These are phyloP conservation scores for Trichopus zeylanicus DNA, from an alignment of 116 monocot genomes.

Conservation along the genomic window DNA sequence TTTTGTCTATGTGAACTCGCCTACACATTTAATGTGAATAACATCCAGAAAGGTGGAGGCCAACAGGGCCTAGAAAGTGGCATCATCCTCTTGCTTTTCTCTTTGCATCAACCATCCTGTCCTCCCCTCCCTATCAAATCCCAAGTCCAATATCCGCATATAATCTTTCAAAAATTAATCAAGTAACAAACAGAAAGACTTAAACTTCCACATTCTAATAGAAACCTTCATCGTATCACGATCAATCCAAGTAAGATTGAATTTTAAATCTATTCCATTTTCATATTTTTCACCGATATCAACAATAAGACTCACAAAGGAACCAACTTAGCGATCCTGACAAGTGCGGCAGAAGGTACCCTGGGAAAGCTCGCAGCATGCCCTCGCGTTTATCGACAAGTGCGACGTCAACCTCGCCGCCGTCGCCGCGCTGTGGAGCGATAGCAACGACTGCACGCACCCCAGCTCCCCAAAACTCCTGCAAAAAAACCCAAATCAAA, in stretches of 20 bases:
- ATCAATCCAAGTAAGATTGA: not conserved
- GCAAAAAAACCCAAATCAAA: not conserved
- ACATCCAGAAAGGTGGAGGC: constrained; percentile 10
- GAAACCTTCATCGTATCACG: not conserved
- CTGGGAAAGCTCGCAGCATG: constrained; percentile 95
- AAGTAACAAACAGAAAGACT: constrained; percentile 14
- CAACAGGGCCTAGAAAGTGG: constrained; percentile 25
- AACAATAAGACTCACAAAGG: constrained; percentile 28
- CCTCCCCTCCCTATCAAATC: constrained; percentile 47
- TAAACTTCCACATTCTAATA: constrained; percentile 4
- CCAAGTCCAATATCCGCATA: constrained; percentile 33
- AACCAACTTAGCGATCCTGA: constrained; percentile 59
- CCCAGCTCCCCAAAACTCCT: constrained; percentile 17
- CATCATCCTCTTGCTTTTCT: constrained; percentile 16
- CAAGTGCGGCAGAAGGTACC: constrained; percentile 88
- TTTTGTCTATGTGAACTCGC: too few species aligned
- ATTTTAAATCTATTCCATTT: too few species aligned
- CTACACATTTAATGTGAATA: not conserved
- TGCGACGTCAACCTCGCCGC: constrained; percentile 66
- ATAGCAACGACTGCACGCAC: constrained; percentile 24
- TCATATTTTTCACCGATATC: not conserved
- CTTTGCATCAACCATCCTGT: constrained; percentile 49
- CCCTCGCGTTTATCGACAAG: constrained; percentile 63
- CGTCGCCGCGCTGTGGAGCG: constrained; percentile 27
- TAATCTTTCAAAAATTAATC: constrained; percentile 14